Evolutionary conservation across 805 yeast species (phyloP).

Genomic region (Kluyveromyces dobzhanskii): DNA sequence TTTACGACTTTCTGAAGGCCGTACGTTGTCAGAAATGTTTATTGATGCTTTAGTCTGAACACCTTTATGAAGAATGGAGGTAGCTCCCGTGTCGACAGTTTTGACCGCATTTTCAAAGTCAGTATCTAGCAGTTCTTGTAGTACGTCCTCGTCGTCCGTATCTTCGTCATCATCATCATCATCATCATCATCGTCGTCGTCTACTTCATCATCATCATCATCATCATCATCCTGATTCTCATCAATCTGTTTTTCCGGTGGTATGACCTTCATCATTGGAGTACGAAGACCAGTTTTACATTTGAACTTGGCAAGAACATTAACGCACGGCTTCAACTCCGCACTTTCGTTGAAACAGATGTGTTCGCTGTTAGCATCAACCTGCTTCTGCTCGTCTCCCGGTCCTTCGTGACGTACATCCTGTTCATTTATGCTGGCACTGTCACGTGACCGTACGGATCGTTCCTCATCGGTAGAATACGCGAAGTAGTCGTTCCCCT

Average conservation of each 20-base stretch:
- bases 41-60: background rate
- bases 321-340: constrained; percentile 1
- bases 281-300: constrained; percentile 3
- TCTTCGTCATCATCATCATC: constrained; percentile 2
- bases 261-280: background rate
- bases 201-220: background rate
- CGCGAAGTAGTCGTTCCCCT: constrained; percentile 1
- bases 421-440: background rate
- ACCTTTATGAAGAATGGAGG: background rate
- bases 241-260: background rate
- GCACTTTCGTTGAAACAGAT: constrained; percentile 3
- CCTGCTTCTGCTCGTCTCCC: too few species aligned
- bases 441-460: background rate
- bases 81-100: background rate
- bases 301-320: background rate
- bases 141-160: background rate
- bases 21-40: background rate
- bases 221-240: background rate
- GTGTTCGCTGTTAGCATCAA: background rate
- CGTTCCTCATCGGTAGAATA: constrained; percentile 1
- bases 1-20: background rate
- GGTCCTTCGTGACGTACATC: too few species aligned
- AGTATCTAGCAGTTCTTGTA: too few species aligned
- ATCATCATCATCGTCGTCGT: constrained; percentile 5
- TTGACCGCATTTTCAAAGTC: too few species aligned